Evolutionary conservation across 208 protist species (phyloP).

Genomic region (Leishmania aethiopica): DNA sequence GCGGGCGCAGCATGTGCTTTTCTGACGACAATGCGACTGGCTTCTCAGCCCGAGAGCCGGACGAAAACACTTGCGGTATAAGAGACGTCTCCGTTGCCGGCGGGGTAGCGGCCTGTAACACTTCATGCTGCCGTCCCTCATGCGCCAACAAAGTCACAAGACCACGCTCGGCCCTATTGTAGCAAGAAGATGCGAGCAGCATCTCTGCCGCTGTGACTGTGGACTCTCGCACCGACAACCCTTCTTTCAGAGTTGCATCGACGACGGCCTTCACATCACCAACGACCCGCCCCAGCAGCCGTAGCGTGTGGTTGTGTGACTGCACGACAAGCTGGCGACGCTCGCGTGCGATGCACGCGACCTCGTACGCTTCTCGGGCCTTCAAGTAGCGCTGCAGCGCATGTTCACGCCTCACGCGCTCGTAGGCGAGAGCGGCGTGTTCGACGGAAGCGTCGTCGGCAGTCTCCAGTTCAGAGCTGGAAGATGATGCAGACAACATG

Average conservation of each 20-base stretch:
- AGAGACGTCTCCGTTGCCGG: not conserved
- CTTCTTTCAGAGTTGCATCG: not conserved
- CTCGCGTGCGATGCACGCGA: not conserved
- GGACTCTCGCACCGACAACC: not conserved
- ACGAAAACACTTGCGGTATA: not conserved
- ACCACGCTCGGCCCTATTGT: not conserved
- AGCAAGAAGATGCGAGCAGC: not conserved
- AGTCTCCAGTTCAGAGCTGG: not conserved
- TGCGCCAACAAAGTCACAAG: not conserved
- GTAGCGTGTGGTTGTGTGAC: slow-evolving; percentile 18
- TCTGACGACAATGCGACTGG: not conserved
- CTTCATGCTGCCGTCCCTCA: not conserved
- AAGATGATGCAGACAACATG: not conserved
- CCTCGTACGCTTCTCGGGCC: not conserved
- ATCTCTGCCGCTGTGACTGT: not conserved
- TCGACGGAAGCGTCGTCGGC: not conserved
- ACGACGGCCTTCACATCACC: not conserved
- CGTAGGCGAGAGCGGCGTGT: not conserved
- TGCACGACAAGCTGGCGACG: slow-evolving; percentile 1
- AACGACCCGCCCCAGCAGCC: not conserved
- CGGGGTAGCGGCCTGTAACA: not conserved
- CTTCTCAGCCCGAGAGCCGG: not conserved
- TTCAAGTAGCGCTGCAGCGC: slow-evolving; percentile 2
- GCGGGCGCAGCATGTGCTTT: not conserved
- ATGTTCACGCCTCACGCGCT: slow-evolving; percentile 10